Evolutionary conservation across 805 yeast species (phyloP).

Genomic region (Cyberlindnera americana): DNA sequence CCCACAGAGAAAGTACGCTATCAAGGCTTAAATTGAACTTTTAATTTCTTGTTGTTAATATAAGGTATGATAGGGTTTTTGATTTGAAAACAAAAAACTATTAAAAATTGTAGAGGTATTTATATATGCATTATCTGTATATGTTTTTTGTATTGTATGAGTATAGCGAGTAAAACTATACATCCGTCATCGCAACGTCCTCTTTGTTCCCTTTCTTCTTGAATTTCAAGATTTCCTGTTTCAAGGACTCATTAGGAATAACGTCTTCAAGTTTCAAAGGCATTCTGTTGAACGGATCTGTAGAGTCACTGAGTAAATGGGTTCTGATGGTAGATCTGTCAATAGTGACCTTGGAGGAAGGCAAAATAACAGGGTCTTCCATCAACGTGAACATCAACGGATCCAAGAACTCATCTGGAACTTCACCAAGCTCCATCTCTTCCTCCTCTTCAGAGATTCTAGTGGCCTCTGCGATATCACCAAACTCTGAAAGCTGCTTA

Average conservation of each 20-base stretch:
- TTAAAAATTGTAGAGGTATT: no score
- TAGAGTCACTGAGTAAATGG: constrained; percentile 88
- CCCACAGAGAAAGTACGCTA: constrained; percentile 98
- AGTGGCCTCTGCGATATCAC: constrained; percentile 58
- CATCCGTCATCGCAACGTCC: constrained; percentile 15
- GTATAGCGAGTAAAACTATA: no score
- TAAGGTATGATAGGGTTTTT: constrained; percentile 28
- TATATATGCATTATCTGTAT: no score
- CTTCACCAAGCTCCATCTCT: constrained; percentile 84
- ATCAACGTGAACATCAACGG: constrained; percentile 94
- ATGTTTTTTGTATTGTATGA: neutral
- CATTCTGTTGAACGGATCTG: constrained; percentile 95
- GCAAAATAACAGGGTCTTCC: constrained; percentile 96
- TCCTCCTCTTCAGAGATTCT: constrained; percentile 69
- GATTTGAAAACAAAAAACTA: constrained; percentile 2
- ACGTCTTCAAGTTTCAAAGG: constrained; percentile 91
- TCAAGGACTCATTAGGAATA: constrained; percentile 69
- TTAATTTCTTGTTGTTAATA: constrained; percentile 22
- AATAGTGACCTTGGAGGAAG: constrained; percentile 77
- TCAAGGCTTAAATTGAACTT: constrained; percentile 77
- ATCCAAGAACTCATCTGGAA: constrained; percentile 95
- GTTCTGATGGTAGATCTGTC: constrained; percentile 92
- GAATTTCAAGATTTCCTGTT: constrained; percentile 52
- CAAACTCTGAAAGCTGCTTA: constrained; percentile 48
- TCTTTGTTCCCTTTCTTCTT: constrained; percentile 15